These are phyloP conservation scores for Elongisporangium undulatum DNA, from an alignment of 352 stramenopile genomes.

Conservation along the genomic window DNA sequence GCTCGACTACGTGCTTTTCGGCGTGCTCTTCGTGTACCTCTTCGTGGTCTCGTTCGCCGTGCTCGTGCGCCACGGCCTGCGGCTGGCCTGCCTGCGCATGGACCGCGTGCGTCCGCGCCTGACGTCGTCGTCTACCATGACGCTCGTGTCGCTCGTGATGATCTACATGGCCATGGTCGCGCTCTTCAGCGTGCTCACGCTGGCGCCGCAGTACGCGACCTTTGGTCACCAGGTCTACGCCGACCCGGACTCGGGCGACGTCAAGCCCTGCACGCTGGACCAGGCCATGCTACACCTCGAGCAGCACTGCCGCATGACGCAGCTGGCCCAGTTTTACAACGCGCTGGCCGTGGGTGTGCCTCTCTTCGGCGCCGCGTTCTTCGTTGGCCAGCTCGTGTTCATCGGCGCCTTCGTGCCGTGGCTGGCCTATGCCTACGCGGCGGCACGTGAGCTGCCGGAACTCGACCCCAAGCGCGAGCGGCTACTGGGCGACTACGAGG, in stretches of 20 bases:
- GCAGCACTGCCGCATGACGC: constrained; percentile 66
- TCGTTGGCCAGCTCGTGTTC: constrained; percentile 69
- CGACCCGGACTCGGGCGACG: constrained; percentile 26
- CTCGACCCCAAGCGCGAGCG: constrained; percentile 66
- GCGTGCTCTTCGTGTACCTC: constrained; percentile 72
- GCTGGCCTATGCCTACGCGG: constrained; percentile 67
- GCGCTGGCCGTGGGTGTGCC: constrained; percentile 60
- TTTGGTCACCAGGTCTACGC: constrained; percentile 79
- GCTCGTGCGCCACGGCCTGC: constrained; percentile 70
- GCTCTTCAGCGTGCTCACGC: constrained; percentile 75
- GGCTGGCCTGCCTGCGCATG: constrained; percentile 76
- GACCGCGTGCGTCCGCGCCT: constrained; percentile 65
- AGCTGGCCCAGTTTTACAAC: constrained; percentile 82
- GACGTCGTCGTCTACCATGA: constrained; percentile 72
- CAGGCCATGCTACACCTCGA: constrained; percentile 48
- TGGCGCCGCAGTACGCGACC: constrained; percentile 81
- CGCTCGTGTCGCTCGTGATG: constrained; percentile 69
- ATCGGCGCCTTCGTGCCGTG: constrained; percentile 74
- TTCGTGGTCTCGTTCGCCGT: constrained; percentile 74
- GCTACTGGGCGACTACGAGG: constrained; percentile 50
- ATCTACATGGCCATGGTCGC: constrained; percentile 81
- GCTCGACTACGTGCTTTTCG: constrained; percentile 82
- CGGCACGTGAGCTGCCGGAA: constrained; percentile 54
- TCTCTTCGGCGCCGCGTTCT: constrained; percentile 72
- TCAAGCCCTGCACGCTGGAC: constrained; percentile 60